Evolutionary conservation across 805 yeast species (phyloP).

Genomic region (Candida orba): DNA sequence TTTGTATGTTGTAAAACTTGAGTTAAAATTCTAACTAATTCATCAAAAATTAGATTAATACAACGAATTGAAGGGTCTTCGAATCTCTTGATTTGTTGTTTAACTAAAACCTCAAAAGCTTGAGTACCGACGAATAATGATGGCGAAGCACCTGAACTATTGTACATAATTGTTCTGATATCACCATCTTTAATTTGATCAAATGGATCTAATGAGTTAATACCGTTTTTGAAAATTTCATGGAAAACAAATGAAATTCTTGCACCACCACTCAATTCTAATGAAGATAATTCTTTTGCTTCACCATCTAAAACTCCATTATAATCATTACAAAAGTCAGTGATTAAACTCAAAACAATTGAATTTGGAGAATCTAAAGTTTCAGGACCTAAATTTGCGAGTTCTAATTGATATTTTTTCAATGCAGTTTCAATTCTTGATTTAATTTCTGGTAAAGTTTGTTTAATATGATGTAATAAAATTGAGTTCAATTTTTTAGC

Average conservation of each 20-base stretch:
- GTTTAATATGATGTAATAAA: slow-evolving; percentile 81
- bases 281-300: slow-evolving; percentile 78
- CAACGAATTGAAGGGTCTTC: slow-evolving; percentile 91
- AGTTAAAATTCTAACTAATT: slow-evolving; percentile 81
- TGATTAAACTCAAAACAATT: slow-evolving; percentile 82
- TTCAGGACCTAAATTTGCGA: slow-evolving; percentile 77
- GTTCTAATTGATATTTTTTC: slow-evolving; percentile 77
- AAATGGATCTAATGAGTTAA: slow-evolving; percentile 87
- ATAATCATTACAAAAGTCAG: slow-evolving; percentile 88
- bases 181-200: slow-evolving; percentile 94
- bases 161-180: slow-evolving; percentile 93
- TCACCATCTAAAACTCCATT: slow-evolving; percentile 89
- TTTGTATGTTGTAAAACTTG: slow-evolving; percentile 78
- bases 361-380: slow-evolving; percentile 85
- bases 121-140: slow-evolving; percentile 95
- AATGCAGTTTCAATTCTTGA: slow-evolving; percentile 79
- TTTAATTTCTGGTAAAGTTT: slow-evolving; percentile 88
- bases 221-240: slow-evolving; percentile 90
- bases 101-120: slow-evolving; percentile 92
- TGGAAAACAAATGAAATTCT: slow-evolving; percentile 95
- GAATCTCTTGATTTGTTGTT: slow-evolving; percentile 87
- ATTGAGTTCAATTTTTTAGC: slow-evolving; percentile 88
- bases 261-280: slow-evolving; percentile 96
- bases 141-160: slow-evolving; percentile 94
- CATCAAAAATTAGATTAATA: slow-evolving; percentile 87